A percentile compares a stretch with the other conserved stretches of the same genome.
Evolutionary conservation across 768 basidiomycete genomes (phyloP).

Genomic region (Stropharia rugosoannulata): DNA sequence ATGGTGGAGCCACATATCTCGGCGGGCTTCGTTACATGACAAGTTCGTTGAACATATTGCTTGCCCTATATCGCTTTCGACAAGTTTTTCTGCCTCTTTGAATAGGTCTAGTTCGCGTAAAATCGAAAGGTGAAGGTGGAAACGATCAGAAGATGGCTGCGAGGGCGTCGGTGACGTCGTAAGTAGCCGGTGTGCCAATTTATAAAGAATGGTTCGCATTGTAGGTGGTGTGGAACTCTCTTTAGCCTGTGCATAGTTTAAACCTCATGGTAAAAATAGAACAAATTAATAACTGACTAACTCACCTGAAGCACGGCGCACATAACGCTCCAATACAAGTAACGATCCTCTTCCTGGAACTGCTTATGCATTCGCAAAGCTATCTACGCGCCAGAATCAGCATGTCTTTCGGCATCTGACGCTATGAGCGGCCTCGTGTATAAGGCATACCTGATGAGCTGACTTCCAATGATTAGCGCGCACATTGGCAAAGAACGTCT

Average conservation of each 20-base stretch:
- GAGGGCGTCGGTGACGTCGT: slow-evolving; percentile 62
- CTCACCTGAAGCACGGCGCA: slow-evolving; percentile 76
- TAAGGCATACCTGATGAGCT: slow-evolving; percentile 67
- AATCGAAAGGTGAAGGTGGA: slow-evolving; percentile 73
- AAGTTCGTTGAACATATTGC: slow-evolving; percentile 69
- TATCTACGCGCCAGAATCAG: slow-evolving; percentile 42
- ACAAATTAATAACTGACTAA: not conserved
- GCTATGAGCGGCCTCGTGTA: not conserved
- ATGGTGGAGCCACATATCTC: slow-evolving; percentile 63
- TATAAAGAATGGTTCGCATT: slow-evolving; percentile 69
- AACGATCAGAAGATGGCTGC: slow-evolving; percentile 68
- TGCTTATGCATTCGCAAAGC: slow-evolving; percentile 82
- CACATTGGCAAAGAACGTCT: slow-evolving; percentile 84
- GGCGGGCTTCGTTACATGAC: slow-evolving; percentile 71
- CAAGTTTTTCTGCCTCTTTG: slow-evolving; percentile 68
- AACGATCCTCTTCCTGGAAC: slow-evolving; percentile 72
- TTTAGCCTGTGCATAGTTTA: slow-evolving; percentile 51
- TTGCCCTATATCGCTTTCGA: slow-evolving; percentile 69
- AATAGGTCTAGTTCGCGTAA: slow-evolving; percentile 65
- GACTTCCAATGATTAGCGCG: slow-evolving; percentile 83
- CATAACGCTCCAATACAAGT: slow-evolving; percentile 82
- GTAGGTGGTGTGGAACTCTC: slow-evolving; percentile 58
- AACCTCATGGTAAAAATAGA: not conserved
- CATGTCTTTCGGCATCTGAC: not conserved
- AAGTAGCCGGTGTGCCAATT: slow-evolving; percentile 76